Base-by-base conservation (phyloP, 306 rosid species). In the Boehmeria nivea region DNA sequence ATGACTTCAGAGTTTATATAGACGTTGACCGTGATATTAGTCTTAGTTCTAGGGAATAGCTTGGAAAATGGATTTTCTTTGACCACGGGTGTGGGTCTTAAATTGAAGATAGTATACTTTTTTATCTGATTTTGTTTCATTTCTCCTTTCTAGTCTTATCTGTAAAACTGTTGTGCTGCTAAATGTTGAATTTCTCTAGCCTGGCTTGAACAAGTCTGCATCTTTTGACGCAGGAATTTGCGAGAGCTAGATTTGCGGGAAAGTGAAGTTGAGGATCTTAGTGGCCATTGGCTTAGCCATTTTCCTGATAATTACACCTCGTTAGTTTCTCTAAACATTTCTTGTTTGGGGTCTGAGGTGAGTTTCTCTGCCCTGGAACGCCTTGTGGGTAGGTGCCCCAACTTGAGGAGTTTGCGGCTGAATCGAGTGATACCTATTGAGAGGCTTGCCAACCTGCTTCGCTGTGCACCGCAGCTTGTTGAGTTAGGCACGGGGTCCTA, bases 251-350 rank as follows among this genome's bases (percentile, higher is more conserved):
- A 87, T 65, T 76, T 93, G 74, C 82, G 76, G 77, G 99, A 93
- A 81, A 83, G 95, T 48, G 95, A 93, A 14, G 89, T 85, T 68
- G 99, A 87, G 3, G 99, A 93, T 63, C 71, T 70, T 43, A 77
- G 81, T 54, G 99, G 99, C 50, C 95, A 85, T 72, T 93, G 99
- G 99, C 84, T 87, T 18, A 85, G 89, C 62, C 86, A 83, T 59
- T 93, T 93, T 63, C 99, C 95, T 18, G 99, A 93, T 79, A 62
- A 85, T 0, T 85, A 83, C 73, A 81, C 95, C 0, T 87, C 95
- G 1, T 66, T 93, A n/a, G 94, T 78, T 37, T 87, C 99, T 27
- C 95, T 93, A 14, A 83, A 93, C 69, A 81, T 93, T 67, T 74
- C 94, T 39, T 87, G 87, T 73, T 72, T 93, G 59, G 69, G 37